Percentiles rank a stretch among this genome's conserved stretches.
These are phyloP conservation scores for Tympanopsis confertula DNA, from an alignment of 2,329 filamentous ascomycete species.

Conservation along the genomic window DNA sequence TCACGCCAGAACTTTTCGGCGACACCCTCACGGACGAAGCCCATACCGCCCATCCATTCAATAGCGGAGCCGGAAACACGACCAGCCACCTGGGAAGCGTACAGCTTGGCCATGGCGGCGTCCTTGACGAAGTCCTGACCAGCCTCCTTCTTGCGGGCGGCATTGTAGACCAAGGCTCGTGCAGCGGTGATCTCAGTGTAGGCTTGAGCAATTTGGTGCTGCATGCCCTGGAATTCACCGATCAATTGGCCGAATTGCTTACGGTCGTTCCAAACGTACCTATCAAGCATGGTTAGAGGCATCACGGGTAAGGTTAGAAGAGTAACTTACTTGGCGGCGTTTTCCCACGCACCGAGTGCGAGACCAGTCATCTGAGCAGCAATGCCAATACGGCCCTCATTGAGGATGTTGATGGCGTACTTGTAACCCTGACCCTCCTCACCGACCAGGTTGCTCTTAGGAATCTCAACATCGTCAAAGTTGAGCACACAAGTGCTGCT, in stretches of 20 bases:
- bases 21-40: slow-evolving; percentile 62
- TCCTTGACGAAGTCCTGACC: slow-evolving; percentile 64
- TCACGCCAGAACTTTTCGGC: slow-evolving; percentile 70
- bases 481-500: slow-evolving; percentile 66
- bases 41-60: slow-evolving; percentile 74
- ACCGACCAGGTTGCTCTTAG: slow-evolving; percentile 53
- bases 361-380: slow-evolving; percentile 69
- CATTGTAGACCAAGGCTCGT: slow-evolving; percentile 62
- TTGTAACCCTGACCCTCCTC: slow-evolving; percentile 66
- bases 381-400: slow-evolving; percentile 66
- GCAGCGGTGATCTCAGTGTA: slow-evolving; percentile 65
- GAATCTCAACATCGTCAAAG: slow-evolving; percentile 67
- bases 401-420: slow-evolving; percentile 62
- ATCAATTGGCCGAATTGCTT: slow-evolving; percentile 64
- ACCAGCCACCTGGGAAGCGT: slow-evolving; percentile 60
- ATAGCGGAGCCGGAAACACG: slow-evolving; percentile 54
- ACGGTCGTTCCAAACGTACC: slow-evolving; percentile 67
- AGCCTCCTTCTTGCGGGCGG: slow-evolving; percentile 65
- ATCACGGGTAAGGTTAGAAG: background rate
- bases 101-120: slow-evolving; percentile 68
- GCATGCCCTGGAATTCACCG: slow-evolving; percentile 67
- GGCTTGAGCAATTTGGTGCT: slow-evolving; percentile 64
- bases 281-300: slow-evolving; percentile 11
- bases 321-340: slow-evolving; percentile 47
- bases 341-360: slow-evolving; percentile 62